These are phyloP conservation scores for Candida ponderosae DNA, from an alignment of 805 yeast genomes.

Conservation along the genomic window DNA sequence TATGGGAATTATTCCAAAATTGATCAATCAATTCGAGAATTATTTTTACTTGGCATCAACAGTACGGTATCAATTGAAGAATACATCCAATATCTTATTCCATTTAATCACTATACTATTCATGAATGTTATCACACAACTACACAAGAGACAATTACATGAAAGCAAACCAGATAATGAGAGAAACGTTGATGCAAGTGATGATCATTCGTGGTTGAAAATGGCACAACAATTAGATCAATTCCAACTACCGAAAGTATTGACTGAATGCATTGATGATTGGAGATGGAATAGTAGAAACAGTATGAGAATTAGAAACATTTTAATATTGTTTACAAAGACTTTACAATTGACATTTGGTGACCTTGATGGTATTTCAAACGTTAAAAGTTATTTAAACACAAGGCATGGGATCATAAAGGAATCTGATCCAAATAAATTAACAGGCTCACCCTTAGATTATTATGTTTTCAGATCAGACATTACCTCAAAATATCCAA, in stretches of 20 bases:
- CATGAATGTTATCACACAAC: constrained; percentile 7
- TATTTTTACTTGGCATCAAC: background rate
- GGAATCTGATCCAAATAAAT: constrained; percentile 21
- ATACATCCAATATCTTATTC: constrained; percentile 15
- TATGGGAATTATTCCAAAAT: constrained; percentile 1
- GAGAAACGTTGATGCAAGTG: too few relatives aligned
- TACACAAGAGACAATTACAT: background rate
- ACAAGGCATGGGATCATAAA: constrained; percentile 28
- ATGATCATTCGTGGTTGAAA: constrained; percentile 1
- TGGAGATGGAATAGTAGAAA: constrained; percentile 54
- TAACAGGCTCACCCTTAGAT: constrained; percentile 73
- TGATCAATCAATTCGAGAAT: background rate
- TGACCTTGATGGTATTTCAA: constrained; percentile 27
- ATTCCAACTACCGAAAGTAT: constrained; percentile 31
- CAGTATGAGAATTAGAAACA: constrained; percentile 45
- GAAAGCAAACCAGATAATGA: constrained; percentile 1
- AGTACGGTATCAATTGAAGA: constrained; percentile 9
- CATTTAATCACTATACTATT: constrained; percentile 19
- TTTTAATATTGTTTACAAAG: constrained; percentile 47
- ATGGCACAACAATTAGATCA: constrained; percentile 16
- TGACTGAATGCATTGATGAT: constrained; percentile 47
- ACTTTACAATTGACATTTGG: constrained; percentile 59
- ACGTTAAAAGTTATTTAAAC: constrained; percentile 39
- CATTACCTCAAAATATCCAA: constrained; percentile 66
- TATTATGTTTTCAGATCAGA: constrained; percentile 77